Conservation (phyloP, 306 rosid genomes). For the Malus asiatica region DNA sequence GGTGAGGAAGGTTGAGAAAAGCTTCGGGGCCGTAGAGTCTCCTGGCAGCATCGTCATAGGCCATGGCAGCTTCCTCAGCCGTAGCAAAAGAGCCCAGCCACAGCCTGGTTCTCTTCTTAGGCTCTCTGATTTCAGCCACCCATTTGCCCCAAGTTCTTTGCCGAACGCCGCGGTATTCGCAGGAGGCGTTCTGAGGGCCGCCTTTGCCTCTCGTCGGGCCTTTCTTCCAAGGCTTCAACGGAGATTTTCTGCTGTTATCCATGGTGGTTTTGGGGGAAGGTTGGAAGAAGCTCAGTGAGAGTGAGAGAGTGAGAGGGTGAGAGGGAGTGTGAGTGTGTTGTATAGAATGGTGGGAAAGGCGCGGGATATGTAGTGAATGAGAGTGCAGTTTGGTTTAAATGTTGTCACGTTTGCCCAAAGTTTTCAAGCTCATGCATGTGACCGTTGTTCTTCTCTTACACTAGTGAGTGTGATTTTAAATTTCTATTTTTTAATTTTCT, state of each 20-base stretch:
- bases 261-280: conserved; percentile 21
- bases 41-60: conserved; percentile 93
- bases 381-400: conserved; percentile 65
- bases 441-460: conserved; percentile 38
- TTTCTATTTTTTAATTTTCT: background rate
- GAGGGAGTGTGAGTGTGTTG: conserved; percentile 10
- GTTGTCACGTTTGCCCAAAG: conserved; percentile 63
- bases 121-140: conserved; percentile 98
- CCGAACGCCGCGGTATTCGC: conserved; percentile 87
- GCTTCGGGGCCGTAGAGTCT: conserved; percentile 91
- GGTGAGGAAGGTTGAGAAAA: conserved; percentile 88
- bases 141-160: conserved; percentile 99
- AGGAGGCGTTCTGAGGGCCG: conserved; percentile 82
- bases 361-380: conserved; percentile 67
- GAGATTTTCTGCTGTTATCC: conserved; percentile 65
- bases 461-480: conserved; percentile 9
- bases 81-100: conserved; percentile 97
- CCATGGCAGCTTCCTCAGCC: conserved; percentile 97
- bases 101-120: conserved; percentile 85
- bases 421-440: conserved; percentile 61
- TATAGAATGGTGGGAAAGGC: conserved; percentile 26
- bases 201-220: conserved; percentile 97
- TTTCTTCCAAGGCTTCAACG: conserved; percentile 93
- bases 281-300: conserved; percentile 17
- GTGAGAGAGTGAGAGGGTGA: conserved; percentile 10